Conservation (phyloP, 1,284 basidiomycete species). For the Tilletia caries region DNA sequence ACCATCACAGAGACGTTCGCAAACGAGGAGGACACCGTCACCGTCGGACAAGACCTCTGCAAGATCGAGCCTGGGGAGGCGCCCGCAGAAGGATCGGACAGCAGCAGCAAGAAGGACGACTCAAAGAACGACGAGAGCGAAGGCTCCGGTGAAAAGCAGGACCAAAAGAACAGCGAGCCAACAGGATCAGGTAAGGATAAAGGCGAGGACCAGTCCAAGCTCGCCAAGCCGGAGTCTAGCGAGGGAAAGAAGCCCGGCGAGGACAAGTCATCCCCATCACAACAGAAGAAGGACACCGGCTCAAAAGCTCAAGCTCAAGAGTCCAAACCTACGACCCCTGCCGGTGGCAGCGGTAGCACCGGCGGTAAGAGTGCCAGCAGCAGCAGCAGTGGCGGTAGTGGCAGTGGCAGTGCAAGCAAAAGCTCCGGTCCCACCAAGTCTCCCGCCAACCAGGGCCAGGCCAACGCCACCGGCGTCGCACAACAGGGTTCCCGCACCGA, state of each 20-base stretch:
- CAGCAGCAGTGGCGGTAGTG: too few relatives aligned
- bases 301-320: not conserved
- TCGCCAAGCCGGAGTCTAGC: slow-evolving; percentile 52
- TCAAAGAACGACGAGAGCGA: slow-evolving; percentile 54
- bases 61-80: slow-evolving; percentile 74
- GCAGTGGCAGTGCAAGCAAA: not conserved
- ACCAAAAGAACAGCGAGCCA: slow-evolving; percentile 53
- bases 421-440: slow-evolving; percentile 25
- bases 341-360: not conserved
- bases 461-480: slow-evolving; percentile 15
- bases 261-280: not conserved
- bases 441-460: slow-evolving; percentile 15
- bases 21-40: slow-evolving; percentile 87
- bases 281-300: too few relatives aligned
- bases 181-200: slow-evolving; percentile 57
- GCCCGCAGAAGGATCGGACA: slow-evolving; percentile 60
- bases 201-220: slow-evolving; percentile 58
- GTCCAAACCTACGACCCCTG: not conserved
- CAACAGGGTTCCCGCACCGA: slow-evolving; percentile 64
- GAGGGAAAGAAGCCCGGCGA: not conserved
- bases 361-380: not conserved
- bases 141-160: slow-evolving; percentile 25
- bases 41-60: slow-evolving; percentile 91
- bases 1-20: slow-evolving; percentile 83
- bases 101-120: slow-evolving; percentile 36